phyloP scores from a whole-genome alignment of 257 asterid genomes.

The Solanum clarkiae region DNA sequence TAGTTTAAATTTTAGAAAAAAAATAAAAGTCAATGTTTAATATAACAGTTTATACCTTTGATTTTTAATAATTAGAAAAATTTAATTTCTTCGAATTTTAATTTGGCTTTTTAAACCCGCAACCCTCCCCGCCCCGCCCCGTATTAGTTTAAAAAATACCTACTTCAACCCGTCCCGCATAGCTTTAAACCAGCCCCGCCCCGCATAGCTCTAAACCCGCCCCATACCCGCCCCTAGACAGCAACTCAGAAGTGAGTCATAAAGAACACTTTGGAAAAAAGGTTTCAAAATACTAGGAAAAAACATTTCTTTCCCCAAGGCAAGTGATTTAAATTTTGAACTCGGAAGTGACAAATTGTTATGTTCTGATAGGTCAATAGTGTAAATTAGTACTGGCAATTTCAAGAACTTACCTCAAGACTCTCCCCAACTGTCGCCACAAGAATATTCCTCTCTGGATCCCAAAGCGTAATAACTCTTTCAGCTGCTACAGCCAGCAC shows the following conservation, averaged over 20 bases:
- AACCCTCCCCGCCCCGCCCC: too few species aligned
- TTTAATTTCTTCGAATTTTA: too few species aligned
- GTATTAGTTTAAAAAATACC: too few species aligned
- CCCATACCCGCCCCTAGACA: too few species aligned
- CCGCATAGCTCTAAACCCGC: too few species aligned
- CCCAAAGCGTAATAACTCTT: slow-evolving; percentile 83
- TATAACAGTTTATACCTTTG: too few species aligned
- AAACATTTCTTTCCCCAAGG: neutral
- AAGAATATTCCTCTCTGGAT: slow-evolving; percentile 66
- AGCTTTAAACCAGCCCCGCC: too few species aligned
- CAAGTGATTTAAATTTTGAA: neutral
- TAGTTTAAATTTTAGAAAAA: too few species aligned
- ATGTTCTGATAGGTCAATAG: neutral
- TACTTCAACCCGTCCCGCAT: too few species aligned
- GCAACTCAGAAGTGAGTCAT: neutral
- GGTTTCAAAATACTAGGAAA: neutral
- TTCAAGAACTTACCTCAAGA: slow-evolving; percentile 39
- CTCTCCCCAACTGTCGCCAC: slow-evolving; percentile 79
- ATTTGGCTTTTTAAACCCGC: too few species aligned
- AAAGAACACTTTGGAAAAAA: neutral
- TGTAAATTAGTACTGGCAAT: neutral
- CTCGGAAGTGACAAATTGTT: neutral
- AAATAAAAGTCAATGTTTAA: too few species aligned
- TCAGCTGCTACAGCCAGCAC: slow-evolving; percentile 94
- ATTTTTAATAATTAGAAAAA: too few species aligned